A percentile compares a stretch with the other conserved stretches of the same genome.
Conservation (phyloP, 176 grass and related monocot genomes). For the Aegilops speltoides region DNA sequence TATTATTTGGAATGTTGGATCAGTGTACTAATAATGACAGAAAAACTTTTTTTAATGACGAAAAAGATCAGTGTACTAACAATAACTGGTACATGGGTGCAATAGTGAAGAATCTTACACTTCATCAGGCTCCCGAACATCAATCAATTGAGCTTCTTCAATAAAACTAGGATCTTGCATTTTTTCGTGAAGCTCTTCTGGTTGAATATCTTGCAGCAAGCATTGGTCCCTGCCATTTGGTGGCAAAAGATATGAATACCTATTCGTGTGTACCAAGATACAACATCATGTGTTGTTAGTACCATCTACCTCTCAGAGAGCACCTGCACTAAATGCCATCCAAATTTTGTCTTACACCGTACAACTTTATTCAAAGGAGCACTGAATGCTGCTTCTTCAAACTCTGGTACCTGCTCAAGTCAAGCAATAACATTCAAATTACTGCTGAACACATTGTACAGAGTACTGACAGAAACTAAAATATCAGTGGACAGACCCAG, state of each 20-base stretch:
- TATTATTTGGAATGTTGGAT: neutral
- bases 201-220: constrained; percentile 76
- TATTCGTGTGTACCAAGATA: neutral
- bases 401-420: constrained; percentile 86
- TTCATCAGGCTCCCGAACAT: constrained; percentile 97
- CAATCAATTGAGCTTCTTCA: constrained; percentile 86
- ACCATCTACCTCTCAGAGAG: constrained; percentile 88
- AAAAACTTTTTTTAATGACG: no score
- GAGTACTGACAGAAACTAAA: constrained; percentile 1
- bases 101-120: constrained; percentile 51
- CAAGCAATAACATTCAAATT: constrained; percentile 27
- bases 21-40: neutral
- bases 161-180: constrained; percentile 89
- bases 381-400: constrained; percentile 90
- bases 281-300: neutral
- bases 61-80: neutral
- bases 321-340: constrained; percentile 98
- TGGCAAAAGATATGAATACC: constrained; percentile 5
- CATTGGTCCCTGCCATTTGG: constrained; percentile 69
- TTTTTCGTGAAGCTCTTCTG: constrained; percentile 79
- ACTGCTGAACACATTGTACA: neutral
- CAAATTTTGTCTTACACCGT: constrained; percentile 94
- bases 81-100: constrained; percentile 1
- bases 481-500: neutral
- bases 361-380: constrained; percentile 95